phyloP scores from a whole-genome alignment of 441 rosid genomes.

The Jatropha podagrica region DNA sequence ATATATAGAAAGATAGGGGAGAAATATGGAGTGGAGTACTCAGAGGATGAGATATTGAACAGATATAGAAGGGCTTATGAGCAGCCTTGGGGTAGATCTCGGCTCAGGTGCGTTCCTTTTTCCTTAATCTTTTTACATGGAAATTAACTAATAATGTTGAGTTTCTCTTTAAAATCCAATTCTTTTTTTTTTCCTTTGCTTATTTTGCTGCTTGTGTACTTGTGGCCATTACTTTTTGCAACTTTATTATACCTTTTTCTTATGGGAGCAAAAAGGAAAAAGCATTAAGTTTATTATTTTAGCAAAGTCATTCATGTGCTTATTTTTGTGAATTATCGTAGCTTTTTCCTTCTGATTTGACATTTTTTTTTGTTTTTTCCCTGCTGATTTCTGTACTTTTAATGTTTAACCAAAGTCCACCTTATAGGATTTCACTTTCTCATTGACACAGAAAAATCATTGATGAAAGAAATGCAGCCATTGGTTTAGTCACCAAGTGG shows the following conservation, averaged over 20 bases:
- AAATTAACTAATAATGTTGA: neutral
- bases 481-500: neutral
- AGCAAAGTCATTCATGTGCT: neutral
- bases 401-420: neutral
- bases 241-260: neutral
- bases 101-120: constrained; percentile 60
- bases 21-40: constrained; percentile 85
- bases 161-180: neutral
- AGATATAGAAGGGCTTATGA: constrained; percentile 85
- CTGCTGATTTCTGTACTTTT: neutral
- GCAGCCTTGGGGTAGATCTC: constrained; percentile 94
- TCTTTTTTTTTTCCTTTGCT: neutral
- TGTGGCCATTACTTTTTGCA: neutral
- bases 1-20: constrained; percentile 79
- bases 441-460: neutral
- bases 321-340: neutral
- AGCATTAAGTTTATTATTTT: neutral
- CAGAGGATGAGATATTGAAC: constrained; percentile 77
- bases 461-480: neutral
- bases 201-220: neutral
- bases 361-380: neutral
- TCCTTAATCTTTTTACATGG: neutral
- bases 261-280: neutral
- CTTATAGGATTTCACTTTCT: neutral
- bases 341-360: neutral